phyloP scores from a whole-genome alignment of 306 rosid species.

The Ceratonia siliqua region DNA sequence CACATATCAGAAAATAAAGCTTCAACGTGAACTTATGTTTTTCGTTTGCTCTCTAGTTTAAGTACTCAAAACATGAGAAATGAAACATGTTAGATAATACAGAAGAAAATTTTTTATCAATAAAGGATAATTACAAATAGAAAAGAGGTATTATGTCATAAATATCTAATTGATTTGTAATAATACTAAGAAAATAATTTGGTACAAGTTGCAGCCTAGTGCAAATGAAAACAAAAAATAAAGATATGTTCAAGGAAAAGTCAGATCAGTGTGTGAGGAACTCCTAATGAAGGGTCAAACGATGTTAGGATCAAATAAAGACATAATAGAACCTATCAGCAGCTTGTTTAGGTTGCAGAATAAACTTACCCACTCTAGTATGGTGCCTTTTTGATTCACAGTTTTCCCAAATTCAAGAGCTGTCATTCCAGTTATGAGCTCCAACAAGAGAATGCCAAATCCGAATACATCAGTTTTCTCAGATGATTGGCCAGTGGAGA shows the following conservation, averaged over 20 bases:
- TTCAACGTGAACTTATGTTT: not conserved
- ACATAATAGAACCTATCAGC: constrained; percentile 13
- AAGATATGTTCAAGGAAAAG: not conserved
- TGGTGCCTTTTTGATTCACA: constrained; percentile 84
- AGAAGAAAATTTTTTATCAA: not conserved
- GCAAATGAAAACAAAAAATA: not conserved
- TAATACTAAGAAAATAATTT: not conserved
- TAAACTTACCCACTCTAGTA: constrained; percentile 93
- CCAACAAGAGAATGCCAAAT: constrained; percentile 88
- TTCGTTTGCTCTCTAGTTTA: not conserved
- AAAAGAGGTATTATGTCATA: not conserved
- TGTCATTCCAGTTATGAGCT: constrained; percentile 96
- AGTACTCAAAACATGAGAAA: not conserved
- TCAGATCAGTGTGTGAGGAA: not conserved
- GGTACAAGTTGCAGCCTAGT: constrained; percentile 3
- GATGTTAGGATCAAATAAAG: not conserved
- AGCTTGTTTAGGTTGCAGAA: constrained; percentile 16
- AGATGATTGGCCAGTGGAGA: constrained; percentile 97
- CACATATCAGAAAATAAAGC: not conserved
- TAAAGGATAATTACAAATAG: not conserved
- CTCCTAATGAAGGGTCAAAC: not conserved
- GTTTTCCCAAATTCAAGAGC: constrained; percentile 92
- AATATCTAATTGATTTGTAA: not conserved
- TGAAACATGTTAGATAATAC: not conserved
- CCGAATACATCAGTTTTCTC: constrained; percentile 98